Evolutionary conservation across 2,329 filamentous ascomycete species (phyloP).

Genomic region (Harringtonia aguacate): DNA sequence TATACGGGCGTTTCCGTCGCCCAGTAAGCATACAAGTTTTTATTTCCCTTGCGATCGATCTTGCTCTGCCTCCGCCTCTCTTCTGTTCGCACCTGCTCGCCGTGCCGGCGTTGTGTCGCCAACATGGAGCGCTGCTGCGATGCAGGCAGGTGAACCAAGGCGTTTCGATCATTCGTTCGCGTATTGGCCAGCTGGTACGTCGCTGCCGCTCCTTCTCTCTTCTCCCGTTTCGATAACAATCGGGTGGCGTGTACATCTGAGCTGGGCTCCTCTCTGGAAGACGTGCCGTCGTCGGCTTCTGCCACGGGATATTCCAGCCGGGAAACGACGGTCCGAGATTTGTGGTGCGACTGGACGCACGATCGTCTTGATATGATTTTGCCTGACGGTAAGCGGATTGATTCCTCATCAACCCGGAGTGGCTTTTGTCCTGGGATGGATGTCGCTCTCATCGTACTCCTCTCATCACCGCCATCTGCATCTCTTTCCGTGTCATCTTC

Average conservation of each 20-base stretch:
- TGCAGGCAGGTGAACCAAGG: conserved; percentile 17
- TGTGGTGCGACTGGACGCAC: conserved; percentile 8
- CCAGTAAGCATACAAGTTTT: conserved; percentile 23
- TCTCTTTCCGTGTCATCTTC: conserved; percentile 5
- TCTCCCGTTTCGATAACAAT: conserved; percentile 5
- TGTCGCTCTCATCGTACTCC: neutral
- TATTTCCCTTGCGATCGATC: conserved; percentile 22
- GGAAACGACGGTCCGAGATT: neutral
- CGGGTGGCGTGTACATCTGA: neutral
- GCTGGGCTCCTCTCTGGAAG: neutral
- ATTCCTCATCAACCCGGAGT: conserved; percentile 15
- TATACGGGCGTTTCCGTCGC: conserved; percentile 21
- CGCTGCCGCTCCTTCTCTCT: conserved; percentile 2
- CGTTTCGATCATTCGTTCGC: conserved; percentile 16
- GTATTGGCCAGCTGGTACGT: conserved; percentile 15
- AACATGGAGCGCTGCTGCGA: conserved; percentile 20
- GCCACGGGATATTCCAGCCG: neutral
- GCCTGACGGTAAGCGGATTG: conserved; percentile 24
- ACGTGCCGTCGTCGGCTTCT: neutral
- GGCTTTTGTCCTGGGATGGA: neutral
- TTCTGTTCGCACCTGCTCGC: conserved; percentile 17
- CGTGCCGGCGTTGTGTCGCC: conserved; percentile 15
- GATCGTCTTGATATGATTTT: conserved; percentile 20
- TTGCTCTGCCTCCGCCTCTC: conserved; percentile 16
- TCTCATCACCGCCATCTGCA: neutral